Base-by-base conservation (phyloP, 768 basidiomycete genomes). In the Candolleomyces eurysporus region DNA sequence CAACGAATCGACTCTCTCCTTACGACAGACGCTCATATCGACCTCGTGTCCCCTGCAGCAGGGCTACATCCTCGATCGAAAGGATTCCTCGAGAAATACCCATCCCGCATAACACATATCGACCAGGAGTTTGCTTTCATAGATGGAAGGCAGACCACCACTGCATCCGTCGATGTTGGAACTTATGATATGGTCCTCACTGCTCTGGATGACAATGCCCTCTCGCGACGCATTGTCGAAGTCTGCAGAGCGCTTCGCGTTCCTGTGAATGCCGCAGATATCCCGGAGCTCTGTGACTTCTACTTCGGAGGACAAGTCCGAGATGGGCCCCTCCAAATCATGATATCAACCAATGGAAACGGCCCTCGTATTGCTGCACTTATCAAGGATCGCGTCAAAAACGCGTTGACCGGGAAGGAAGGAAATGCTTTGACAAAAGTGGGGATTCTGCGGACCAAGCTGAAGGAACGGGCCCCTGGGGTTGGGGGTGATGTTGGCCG, bases 271-370 rank as follows among this genome's bases (percentile, higher is more conserved):
- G 94, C 94, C 63, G 97, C 97, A 43, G 96, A 99, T 76, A 90
- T 98, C 62, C 97, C 97, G 3, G 87, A 91, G 48, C 84, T 88
- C 48, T 99, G 97, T 80, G 96, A 99, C 75, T 99, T 99, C 70
- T 98, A 96, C 79, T 99, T 98, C 76, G 97, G 97, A 54, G 91
- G 93, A 3, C 92, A 94, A 72, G 87, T 98, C 62, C 88, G 93
- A 32, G 83, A 88, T 62, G 96, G 96, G 0, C 92, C 96, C 0
- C 77, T 99, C 22, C 95, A 97, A 75, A 86, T 99, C 64, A 90
- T 98, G 91, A 87, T 99, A 56, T 96, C 94, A 17, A 98, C 97
- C 4, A 92, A 92, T 63, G 97, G 97, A 36, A 88, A 91, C 67
- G 92, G 94, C 13, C 97, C 97, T 2, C 89, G 92, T 69, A 81